Evolutionary conservation across 306 rosid species (phyloP), one percentile per base, ranked within the genome.

Genomic region (Cicer yamashitae): DNA sequence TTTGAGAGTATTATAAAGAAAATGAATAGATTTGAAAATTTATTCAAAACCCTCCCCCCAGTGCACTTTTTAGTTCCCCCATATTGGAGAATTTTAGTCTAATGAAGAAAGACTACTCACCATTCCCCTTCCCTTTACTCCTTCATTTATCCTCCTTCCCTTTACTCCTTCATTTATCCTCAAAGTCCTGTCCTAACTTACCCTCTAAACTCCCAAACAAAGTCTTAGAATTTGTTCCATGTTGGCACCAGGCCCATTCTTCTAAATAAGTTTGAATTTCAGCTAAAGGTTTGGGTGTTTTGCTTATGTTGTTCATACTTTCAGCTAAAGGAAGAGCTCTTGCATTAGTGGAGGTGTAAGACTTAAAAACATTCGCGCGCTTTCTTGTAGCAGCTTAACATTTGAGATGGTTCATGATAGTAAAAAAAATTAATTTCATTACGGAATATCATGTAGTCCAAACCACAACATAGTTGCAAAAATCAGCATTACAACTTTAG

Each of bases 391-490:
- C 44, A 50, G 6, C 10, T 17, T n/a, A 69, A 48, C 34, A 30
- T 48, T 67, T 47, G 73, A 12, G 58, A 67, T 67, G 58, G 1
- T 14, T 67, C 43, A 1, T 8, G 13, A 67, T 47, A 46, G 73
- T 75, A 18, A 74, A 51, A 34, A 30, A 30, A 30, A 68, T 43
- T 43, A 22, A 74, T 9, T 38, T 70, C 56, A 69, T 69, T 9
- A 45, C 38, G 54, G 40, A 58, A 78, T 83, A 48, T 54, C 34
- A 20, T 64, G 41, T 38, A 60, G 48, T 13, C 34, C 65, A 59
- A 82, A 82, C 25, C 50, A 74, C 51, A 11, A 17, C 47, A 71
- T 9, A 65, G 65, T 70, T 25, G 76, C 72, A 64, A 64, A 71
- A 69, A 20, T 61, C 64, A 43, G 34, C 61, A 62, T 17, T 65